Evolutionary conservation across 2,329 filamentous ascomycete species (phyloP), one percentile per base, ranked within the genome.

Genomic region (Chaetothyriales sp.): DNA sequence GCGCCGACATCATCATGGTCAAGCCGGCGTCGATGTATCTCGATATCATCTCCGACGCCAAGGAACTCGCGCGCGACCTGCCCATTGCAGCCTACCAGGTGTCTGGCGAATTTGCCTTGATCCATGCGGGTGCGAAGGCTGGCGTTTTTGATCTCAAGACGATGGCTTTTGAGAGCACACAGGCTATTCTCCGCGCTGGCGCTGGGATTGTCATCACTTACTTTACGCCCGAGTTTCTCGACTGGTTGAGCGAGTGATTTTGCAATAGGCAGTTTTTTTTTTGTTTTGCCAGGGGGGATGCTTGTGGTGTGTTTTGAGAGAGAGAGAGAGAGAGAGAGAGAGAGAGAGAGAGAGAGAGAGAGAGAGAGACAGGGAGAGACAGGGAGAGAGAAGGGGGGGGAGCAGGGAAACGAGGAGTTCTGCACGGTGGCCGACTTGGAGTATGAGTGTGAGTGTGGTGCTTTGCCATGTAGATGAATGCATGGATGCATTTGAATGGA

Each of bases 1-100:
- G 92, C 22, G 92, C 92, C 18, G 92, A 98, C 64, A 88, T 95
- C 61, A 95, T 98, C 70, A 95, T 98, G 90, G 92, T 98, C 56
- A 98, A 98, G 76, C 92, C 92, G 1, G 92, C 92, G 8, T 86
- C 86, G 62, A 88, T 90, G 68, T 98, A 95, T 67, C 77, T 98
- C 46, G 92, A 98, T 69, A 95, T 98, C 63, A 97, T 98, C 67
- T 88, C 86, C 60, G 92, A 98, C 65, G 92, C 92, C 50, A 97
- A 95, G 74, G 89, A 95, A 50, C 78, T 97, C 50, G 90, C 87
- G 54, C 85, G 83, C 65, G 89, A 97, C 67, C 77, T 97, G 68
- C 92, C 92, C 1, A 78, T 98, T 37, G 90, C 92, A 1, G 90
- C 92, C 19, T 98, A 98, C 68, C 92, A 98, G 68, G 92, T 98